Evolutionary conservation across 805 yeast genomes (phyloP).

Genomic region (Suhomyces faveliae): DNA sequence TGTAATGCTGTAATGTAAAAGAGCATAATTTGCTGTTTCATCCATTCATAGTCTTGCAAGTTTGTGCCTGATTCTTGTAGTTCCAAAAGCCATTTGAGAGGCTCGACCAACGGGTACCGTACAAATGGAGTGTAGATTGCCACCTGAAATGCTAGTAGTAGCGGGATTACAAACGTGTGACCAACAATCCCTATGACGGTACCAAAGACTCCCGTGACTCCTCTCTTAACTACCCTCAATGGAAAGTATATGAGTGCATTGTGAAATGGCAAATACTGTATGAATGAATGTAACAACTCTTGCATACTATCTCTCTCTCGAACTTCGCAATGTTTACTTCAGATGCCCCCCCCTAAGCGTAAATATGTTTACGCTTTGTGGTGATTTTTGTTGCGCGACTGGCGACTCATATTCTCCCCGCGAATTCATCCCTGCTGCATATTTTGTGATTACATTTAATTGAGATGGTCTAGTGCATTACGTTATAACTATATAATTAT

Average conservation of each 20-base stretch:
- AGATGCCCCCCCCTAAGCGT: not conserved
- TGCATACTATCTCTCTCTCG: not conserved
- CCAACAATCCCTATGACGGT: not conserved
- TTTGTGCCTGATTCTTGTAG: slow-evolving; percentile 6
- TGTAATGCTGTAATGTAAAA: slow-evolving; percentile 8
- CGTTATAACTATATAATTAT: not conserved
- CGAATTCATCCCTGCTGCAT: no score
- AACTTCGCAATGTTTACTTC: not conserved
- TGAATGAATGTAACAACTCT: not conserved
- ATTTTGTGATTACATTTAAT: no score
- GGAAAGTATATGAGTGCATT: slow-evolving; percentile 2
- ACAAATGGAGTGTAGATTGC: slow-evolving; percentile 12
- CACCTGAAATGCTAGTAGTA: slow-evolving; percentile 9
- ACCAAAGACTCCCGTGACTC: not conserved
- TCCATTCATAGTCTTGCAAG: slow-evolving; percentile 9
- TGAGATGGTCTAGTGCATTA: not conserved
- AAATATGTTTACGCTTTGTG: not conserved
- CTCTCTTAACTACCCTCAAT: not conserved
- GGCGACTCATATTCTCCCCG: no score
- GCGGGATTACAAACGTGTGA: slow-evolving; percentile 9
- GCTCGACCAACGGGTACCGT: slow-evolving; percentile 11
- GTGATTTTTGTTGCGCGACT: no score
- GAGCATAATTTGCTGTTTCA: slow-evolving; percentile 9
- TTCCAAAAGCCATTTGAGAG: slow-evolving; percentile 11
- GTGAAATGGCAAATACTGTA: not conserved